Evolutionary conservation across 1,139 yeast genomes (phyloP), one percentile per base, ranked within the genome.

Genomic region (Blastobotrys capitulatus): DNA sequence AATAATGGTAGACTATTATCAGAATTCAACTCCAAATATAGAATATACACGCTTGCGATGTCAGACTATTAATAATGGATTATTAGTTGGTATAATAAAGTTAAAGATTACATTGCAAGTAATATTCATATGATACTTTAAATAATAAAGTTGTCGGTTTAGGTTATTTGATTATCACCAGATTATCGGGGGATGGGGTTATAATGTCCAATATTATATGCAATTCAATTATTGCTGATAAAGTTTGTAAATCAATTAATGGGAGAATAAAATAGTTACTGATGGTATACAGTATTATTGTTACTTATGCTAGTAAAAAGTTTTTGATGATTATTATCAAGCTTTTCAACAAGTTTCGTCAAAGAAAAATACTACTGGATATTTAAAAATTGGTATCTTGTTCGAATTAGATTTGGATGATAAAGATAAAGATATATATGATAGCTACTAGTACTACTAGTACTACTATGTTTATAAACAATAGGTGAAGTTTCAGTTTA

Each of bases 91-190:
- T 16, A 26, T 9, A 10, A 36, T 36, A 18, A 25, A 34, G 29
- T 13, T 49, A 8, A 38, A 45, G 12, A 41, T 47, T 16, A 52
- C 51, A 7, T 22, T 32, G n/a, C n/a, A n/a, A n/a, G n/a, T n/a
- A n/a, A n/a, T n/a, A n/a, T n/a, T n/a, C n/a, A n/a, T n/a, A n/a
- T n/a, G n/a, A n/a, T n/a, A n/a, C n/a, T n/a, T n/a, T n/a, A n/a
- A n/a, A n/a, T n/a, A n/a, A n/a, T n/a, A n/a, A 36, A 43, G 31
- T 1, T 6, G 60, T 56, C 3, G 29, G 48, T 1, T 50, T 58
- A 16, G 61, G 61, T 13, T 59, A 53, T 48, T 57, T 55, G 54
- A 46, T 59, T n/a, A n/a, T 48, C 44, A 16, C 55, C 61, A 4
- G 56, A 46, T 6, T 54, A 58, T 39, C 47, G 48, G 25, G 51